Conservation (phyloP, 2,329 filamentous ascomycete species). For the Xylaria sp. region DNA sequence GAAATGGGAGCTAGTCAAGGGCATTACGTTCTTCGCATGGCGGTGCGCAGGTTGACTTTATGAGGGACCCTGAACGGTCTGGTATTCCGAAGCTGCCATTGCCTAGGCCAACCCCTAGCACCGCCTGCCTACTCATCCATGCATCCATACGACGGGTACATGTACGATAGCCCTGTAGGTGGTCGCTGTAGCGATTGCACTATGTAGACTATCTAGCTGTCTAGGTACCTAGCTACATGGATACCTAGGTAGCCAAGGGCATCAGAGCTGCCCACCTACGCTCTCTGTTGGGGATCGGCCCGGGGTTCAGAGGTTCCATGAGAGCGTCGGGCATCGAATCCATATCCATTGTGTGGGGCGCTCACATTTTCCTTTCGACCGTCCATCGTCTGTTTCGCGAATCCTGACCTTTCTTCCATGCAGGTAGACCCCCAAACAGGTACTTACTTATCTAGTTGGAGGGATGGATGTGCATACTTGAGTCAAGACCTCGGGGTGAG, state of each 20-base stretch:
- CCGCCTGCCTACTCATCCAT: too few species aligned
- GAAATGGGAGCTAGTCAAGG: slow-evolving; percentile 11
- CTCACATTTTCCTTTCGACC: slow-evolving; percentile 34
- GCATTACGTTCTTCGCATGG: not conserved
- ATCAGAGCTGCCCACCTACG: not conserved
- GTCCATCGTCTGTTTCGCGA: not conserved
- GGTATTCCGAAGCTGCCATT: not conserved
- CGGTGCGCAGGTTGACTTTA: not conserved
- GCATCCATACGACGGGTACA: too few species aligned
- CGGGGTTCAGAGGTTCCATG: slow-evolving; percentile 9
- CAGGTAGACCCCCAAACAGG: not conserved
- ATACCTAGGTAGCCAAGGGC: too few species aligned
- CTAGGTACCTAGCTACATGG: too few species aligned
- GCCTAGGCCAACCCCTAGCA: not conserved
- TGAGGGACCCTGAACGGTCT: not conserved
- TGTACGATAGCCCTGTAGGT: too few species aligned
- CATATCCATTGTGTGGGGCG: too few species aligned
- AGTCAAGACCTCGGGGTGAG: not conserved
- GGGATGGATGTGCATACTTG: not conserved
- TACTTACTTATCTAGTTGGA: too few species aligned
- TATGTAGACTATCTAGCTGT: too few species aligned
- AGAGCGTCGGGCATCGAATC: too few species aligned
- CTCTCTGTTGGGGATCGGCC: slow-evolving; percentile 7
- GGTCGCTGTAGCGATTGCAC: too few species aligned
- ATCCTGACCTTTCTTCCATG: not conserved